A percentile compares a stretch with the other conserved stretches of the same genome.
Evolutionary conservation across 2,329 filamentous ascomycete genomes (phyloP).

Genomic region (Epichloe typhina): DNA sequence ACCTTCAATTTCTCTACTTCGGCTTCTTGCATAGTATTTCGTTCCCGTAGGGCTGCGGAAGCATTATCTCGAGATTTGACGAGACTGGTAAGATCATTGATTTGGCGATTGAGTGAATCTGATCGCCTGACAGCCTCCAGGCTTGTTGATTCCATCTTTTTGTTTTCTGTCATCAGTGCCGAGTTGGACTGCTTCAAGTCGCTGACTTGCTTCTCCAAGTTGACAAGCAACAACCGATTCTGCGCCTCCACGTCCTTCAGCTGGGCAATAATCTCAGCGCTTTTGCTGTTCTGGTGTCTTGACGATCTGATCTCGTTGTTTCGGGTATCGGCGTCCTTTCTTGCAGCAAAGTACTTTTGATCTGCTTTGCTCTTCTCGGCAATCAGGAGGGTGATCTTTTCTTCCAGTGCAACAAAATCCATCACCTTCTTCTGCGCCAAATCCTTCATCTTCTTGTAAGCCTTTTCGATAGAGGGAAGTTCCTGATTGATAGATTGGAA

Average conservation of each 20-base stretch:
- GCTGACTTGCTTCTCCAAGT: slow-evolving; percentile 80
- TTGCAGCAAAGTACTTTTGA: slow-evolving; percentile 92
- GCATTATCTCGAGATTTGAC: slow-evolving; percentile 63
- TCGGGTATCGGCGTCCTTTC: slow-evolving; percentile 82
- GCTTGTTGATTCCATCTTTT: slow-evolving; percentile 58
- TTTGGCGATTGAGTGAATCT: slow-evolving; percentile 63
- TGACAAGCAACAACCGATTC: slow-evolving; percentile 61
- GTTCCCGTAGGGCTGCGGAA: slow-evolving; percentile 36
- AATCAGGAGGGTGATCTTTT: slow-evolving; percentile 57
- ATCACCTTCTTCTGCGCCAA: slow-evolving; percentile 77
- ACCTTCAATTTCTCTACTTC: slow-evolving; percentile 72
- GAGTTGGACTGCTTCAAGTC: slow-evolving; percentile 70
- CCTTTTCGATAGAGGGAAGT: slow-evolving; percentile 75
- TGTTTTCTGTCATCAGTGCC: slow-evolving; percentile 58
- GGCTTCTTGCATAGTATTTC: slow-evolving; percentile 49
- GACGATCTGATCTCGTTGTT: slow-evolving; percentile 69
- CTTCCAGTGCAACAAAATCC: slow-evolving; percentile 63
- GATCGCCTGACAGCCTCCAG: slow-evolving; percentile 56
- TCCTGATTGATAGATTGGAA: slow-evolving; percentile 78
- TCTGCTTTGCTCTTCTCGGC: slow-evolving; percentile 94
- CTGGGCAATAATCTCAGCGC: slow-evolving; percentile 83
- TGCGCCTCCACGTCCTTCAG: slow-evolving; percentile 81
- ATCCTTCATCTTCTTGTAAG: slow-evolving; percentile 79
- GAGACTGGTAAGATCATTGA: slow-evolving; percentile 60
- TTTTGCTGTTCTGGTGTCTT: slow-evolving; percentile 74